Percentiles rank a stretch among this genome's conserved stretches.
Conservation (phyloP, 2,329 filamentous ascomycete genomes). For the Pezicula carpinea region DNA sequence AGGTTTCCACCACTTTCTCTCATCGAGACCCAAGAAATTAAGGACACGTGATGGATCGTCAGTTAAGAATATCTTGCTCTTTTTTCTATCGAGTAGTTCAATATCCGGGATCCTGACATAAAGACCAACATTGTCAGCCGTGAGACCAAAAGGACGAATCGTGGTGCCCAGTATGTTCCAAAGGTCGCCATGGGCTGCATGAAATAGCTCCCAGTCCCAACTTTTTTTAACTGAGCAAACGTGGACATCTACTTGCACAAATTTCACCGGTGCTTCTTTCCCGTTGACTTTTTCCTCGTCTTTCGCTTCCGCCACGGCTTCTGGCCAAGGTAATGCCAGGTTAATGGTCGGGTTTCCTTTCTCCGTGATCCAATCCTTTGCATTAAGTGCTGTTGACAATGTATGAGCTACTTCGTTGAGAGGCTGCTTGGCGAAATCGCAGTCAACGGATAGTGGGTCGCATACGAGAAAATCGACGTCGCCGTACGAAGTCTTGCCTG, state of each 20-base stretch:
- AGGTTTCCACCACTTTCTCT: constrained; percentile 43
- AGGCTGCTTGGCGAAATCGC: constrained; percentile 3
- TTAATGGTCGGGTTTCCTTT: constrained; percentile 33
- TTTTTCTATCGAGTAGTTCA: constrained; percentile 52
- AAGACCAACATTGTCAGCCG: constrained; percentile 57
- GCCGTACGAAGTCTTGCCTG: constrained; percentile 62
- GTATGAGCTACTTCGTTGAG: constrained; percentile 14
- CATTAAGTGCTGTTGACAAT: constrained; percentile 40
- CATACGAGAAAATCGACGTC: constrained; percentile 69
- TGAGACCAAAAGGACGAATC: constrained; percentile 62
- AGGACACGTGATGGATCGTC: constrained; percentile 51
- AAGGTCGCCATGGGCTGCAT: constrained; percentile 66
- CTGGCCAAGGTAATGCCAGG: constrained; percentile 54
- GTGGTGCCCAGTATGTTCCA: constrained; percentile 62
- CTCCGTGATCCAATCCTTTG: constrained; percentile 33
- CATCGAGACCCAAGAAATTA: constrained; percentile 57
- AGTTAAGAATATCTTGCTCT: constrained; percentile 53
- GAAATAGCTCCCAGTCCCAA: constrained; percentile 62
- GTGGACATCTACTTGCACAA: constrained; percentile 67
- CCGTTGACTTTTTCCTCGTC: constrained; percentile 6
- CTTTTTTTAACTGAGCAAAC: constrained; percentile 39
- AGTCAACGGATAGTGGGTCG: constrained; percentile 18
- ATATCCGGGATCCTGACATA: constrained; percentile 65
- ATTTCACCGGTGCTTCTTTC: constrained; percentile 22
- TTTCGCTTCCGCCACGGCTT: neutral